phyloP scores from a whole-genome alignment of 2,329 filamentous ascomycete species.

The Aspergillus japonicus region DNA sequence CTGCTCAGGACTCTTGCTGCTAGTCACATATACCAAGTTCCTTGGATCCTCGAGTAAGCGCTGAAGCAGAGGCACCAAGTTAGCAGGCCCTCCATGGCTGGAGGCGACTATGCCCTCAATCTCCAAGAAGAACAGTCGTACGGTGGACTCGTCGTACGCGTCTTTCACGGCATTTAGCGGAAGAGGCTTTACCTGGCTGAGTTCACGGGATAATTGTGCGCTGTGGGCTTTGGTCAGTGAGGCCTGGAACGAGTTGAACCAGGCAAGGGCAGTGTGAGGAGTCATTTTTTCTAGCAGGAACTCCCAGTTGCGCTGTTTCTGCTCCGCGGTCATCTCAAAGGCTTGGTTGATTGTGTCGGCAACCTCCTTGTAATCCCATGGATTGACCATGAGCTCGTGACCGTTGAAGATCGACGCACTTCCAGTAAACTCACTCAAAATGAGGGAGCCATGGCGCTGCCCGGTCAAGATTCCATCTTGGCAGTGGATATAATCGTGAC shows the following conservation, averaged over 20 bases:
- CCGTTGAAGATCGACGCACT: slow-evolving; percentile 80
- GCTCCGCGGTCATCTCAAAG: slow-evolving; percentile 73
- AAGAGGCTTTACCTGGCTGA: slow-evolving; percentile 76
- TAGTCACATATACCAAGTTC: slow-evolving; percentile 90
- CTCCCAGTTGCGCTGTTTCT: slow-evolving; percentile 72
- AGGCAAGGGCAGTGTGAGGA: slow-evolving; percentile 76
- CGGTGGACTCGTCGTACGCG: slow-evolving; percentile 63
- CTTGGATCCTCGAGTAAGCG: slow-evolving; percentile 72
- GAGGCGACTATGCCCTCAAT: slow-evolving; percentile 82
- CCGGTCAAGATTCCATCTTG: slow-evolving; percentile 73
- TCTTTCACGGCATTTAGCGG: slow-evolving; percentile 62
- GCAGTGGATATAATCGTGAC: slow-evolving; percentile 87
- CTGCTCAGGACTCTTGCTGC: slow-evolving; percentile 76
- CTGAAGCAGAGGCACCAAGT: slow-evolving; percentile 73
- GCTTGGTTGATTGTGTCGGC: slow-evolving; percentile 80
- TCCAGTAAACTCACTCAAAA: slow-evolving; percentile 91
- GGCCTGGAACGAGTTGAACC: slow-evolving; percentile 70
- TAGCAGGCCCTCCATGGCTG: slow-evolving; percentile 70
- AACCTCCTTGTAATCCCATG: slow-evolving; percentile 88
- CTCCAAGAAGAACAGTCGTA: slow-evolving; percentile 81
- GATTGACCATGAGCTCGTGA: slow-evolving; percentile 81
- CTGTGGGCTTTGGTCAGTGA: slow-evolving; percentile 72
- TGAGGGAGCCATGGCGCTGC: slow-evolving; percentile 82
- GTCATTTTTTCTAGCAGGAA: slow-evolving; percentile 70
- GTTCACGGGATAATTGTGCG: slow-evolving; percentile 76